Conservation (phyloP, 345 rosid species). For the Pistacia vera region DNA sequence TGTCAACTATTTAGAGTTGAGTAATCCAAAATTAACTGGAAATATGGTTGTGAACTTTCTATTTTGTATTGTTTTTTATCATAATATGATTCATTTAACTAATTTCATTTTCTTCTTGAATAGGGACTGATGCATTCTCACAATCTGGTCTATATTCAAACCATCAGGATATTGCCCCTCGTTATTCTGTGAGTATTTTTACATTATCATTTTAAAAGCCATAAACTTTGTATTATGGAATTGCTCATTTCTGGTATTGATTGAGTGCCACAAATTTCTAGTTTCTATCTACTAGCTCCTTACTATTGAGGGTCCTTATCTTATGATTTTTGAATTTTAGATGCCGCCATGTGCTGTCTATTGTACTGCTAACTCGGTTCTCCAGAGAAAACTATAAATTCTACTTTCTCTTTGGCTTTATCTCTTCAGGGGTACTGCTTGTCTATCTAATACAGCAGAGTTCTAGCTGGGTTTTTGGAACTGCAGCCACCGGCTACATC, state of each 20-base stretch:
- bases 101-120: conserved; percentile 9
- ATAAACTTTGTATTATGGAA: neutral
- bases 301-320: neutral
- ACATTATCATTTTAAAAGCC: neutral
- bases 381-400: neutral
- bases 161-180: conserved; percentile 96
- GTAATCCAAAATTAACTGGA: neutral
- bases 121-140: conserved; percentile 95
- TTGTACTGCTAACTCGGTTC: neutral
- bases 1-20: neutral
- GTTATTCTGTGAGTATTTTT: conserved; percentile 75
- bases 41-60: neutral
- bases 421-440: conserved; percentile 70
- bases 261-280: neutral
- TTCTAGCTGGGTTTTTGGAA: conserved; percentile 90
- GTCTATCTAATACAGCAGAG: conserved; percentile 92
- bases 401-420: neutral
- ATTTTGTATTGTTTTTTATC: neutral
- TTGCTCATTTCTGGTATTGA: neutral
- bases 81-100: neutral
- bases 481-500: conserved; percentile 93
- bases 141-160: conserved; percentile 94
- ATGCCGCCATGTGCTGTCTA: neutral
- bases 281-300: neutral
- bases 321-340: neutral